These are phyloP conservation scores for Nicotiana knightiana DNA, from an alignment of 257 asterid genomes.

Conservation along the genomic window DNA sequence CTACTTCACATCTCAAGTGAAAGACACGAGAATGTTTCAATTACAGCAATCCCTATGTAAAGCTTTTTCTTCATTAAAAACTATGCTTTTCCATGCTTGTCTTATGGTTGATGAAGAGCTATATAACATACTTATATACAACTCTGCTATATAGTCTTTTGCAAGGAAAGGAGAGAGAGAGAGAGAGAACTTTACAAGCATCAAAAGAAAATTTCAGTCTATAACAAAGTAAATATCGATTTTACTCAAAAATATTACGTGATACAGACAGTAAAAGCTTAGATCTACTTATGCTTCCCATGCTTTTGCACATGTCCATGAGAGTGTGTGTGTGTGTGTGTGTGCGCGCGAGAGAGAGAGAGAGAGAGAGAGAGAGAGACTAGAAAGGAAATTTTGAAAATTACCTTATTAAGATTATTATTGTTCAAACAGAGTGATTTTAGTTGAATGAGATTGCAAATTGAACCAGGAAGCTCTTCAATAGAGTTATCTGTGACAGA, in stretches of 20 bases:
- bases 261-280: background rate
- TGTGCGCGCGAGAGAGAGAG: background rate
- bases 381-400: background rate
- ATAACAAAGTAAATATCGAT: background rate
- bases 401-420: conserved; percentile 79
- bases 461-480: conserved; percentile 80
- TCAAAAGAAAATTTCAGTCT: background rate
- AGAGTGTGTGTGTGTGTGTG: background rate
- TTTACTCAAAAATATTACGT: background rate
- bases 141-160: background rate
- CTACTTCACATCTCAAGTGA: background rate
- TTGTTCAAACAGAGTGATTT: conserved; percentile 82
- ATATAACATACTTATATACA: background rate
- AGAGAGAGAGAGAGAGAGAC: background rate
- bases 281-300: background rate
- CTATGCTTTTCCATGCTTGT: background rate
- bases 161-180: background rate
- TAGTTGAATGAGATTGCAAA: conserved; percentile 78
- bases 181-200: background rate
- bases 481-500: conserved; percentile 64
- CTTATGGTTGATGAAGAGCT: background rate
- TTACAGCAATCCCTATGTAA: background rate
- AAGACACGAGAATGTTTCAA: background rate
- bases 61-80: background rate
- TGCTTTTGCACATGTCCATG: background rate